A percentile compares a stretch with the other conserved stretches of the same genome.
phyloP scores from a whole-genome alignment of 2,329 filamentous ascomycete species.

The Ceratocystis albifundus region DNA sequence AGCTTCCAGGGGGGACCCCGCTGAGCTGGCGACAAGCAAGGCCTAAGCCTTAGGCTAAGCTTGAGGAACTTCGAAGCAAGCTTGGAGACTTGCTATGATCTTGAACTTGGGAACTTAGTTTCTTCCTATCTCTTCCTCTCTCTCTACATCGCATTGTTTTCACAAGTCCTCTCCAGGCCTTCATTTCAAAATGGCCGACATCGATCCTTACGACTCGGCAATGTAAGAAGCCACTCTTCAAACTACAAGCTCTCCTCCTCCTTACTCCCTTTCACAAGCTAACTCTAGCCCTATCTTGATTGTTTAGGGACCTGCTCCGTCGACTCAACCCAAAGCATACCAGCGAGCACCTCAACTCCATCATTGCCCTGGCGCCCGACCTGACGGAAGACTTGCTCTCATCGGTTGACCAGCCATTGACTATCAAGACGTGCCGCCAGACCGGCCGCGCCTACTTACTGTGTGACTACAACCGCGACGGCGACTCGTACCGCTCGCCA shows the following conservation, averaged over 20 bases:
- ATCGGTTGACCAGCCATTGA: slow-evolving; percentile 90
- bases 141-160: neutral
- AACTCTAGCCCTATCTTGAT: slow-evolving; percentile 4
- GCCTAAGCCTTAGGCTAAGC: neutral
- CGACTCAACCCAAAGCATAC: slow-evolving; percentile 93
- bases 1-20: slow-evolving; percentile 18
- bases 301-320: slow-evolving; percentile 79
- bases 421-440: slow-evolving; percentile 72
- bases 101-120: neutral
- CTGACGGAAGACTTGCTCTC: slow-evolving; percentile 96
- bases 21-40: slow-evolving; percentile 5
- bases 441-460: slow-evolving; percentile 91
- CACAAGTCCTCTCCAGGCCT: neutral
- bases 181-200: slow-evolving; percentile 36
- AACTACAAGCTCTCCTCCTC: slow-evolving; percentile 9
- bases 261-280: slow-evolving; percentile 15
- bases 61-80: slow-evolving; percentile 1
- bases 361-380: slow-evolving; percentile 78
- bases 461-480: slow-evolving; percentile 99
- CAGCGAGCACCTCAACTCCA: slow-evolving; percentile 71
- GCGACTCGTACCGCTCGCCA: slow-evolving; percentile 93
- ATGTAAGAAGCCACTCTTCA: slow-evolving; percentile 43
- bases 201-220: slow-evolving; percentile 63
- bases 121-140: neutral
- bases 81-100: neutral